Evolutionary conservation across 768 basidiomycete genomes (phyloP).

Genomic region (Trametes cinnabarina): DNA sequence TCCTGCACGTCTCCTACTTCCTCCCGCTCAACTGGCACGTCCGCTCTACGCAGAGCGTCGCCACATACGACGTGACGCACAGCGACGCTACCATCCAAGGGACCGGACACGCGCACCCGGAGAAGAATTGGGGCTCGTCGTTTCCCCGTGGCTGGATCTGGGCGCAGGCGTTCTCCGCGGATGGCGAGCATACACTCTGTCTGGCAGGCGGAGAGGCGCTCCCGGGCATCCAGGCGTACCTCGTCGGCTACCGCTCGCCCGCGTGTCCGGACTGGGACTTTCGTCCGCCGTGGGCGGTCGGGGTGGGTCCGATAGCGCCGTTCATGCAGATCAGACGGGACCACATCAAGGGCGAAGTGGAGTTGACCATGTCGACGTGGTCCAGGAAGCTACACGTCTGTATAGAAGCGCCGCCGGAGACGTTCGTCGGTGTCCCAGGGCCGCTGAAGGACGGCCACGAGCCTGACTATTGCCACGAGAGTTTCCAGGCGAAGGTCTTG

Average conservation of each 20-base stretch:
- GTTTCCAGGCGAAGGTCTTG: conserved; percentile 19
- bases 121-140: conserved; percentile 30
- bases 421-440: conserved; percentile 23
- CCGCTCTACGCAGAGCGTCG: conserved; percentile 20
- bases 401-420: conserved; percentile 18
- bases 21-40: conserved; percentile 31
- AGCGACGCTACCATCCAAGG: not conserved
- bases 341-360: conserved; percentile 15
- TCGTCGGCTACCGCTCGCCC: conserved; percentile 27
- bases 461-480: conserved; percentile 25
- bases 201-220: conserved; percentile 26
- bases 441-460: conserved; percentile 25
- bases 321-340: conserved; percentile 21
- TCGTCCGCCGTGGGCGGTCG: conserved; percentile 25
- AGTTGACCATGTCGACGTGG: conserved; percentile 18
- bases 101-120: conserved; percentile 21
- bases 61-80: conserved; percentile 10
- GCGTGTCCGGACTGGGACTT: conserved; percentile 23
- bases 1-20: conserved; percentile 16
- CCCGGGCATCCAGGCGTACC: conserved; percentile 24
- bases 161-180: conserved; percentile 20
- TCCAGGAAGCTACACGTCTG: conserved; percentile 16
- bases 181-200: conserved; percentile 15
- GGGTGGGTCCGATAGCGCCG: conserved; percentile 14
- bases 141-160: conserved; percentile 29